phyloP scores from a whole-genome alignment of 2,329 filamentous ascomycete genomes.

The Colletotrichum sansevieriae region DNA sequence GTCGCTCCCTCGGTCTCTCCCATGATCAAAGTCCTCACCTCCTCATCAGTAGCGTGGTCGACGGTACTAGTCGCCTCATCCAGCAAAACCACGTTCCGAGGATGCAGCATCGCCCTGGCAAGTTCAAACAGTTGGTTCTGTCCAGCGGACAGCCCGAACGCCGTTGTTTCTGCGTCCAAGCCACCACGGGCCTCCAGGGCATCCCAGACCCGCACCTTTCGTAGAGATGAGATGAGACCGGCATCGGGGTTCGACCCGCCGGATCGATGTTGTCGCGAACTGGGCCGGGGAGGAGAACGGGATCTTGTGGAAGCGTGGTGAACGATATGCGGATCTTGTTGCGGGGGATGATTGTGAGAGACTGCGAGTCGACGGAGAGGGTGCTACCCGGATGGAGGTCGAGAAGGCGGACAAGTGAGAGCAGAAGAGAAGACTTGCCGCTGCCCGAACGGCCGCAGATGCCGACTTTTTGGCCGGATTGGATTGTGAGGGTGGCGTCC shows the following conservation, averaged over 20 bases:
- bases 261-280: slow-evolving; percentile 64
- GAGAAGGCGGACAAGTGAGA: slow-evolving; percentile 62
- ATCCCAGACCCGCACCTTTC: slow-evolving; percentile 58
- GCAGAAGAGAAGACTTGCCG: slow-evolving; percentile 64
- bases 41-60: no score
- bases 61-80: no score
- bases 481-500: slow-evolving; percentile 42
- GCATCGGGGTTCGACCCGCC: slow-evolving; percentile 49
- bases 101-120: slow-evolving; percentile 57
- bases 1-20: slow-evolving; percentile 45
- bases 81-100: slow-evolving; percentile 45
- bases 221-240: slow-evolving; percentile 56
- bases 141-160: slow-evolving; percentile 55
- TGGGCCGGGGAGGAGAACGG: slow-evolving; percentile 59
- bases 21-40: slow-evolving; percentile 45
- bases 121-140: slow-evolving; percentile 63
- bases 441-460: slow-evolving; percentile 66
- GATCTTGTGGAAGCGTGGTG: slow-evolving; percentile 63
- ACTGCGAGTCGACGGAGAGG: slow-evolving; percentile 59
- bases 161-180: slow-evolving; percentile 51
- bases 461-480: slow-evolving; percentile 60
- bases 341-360: slow-evolving; percentile 56
- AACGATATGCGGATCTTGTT: slow-evolving; percentile 58
- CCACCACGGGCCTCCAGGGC: slow-evolving; percentile 54
- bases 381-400: slow-evolving; percentile 48